A percentile compares a stretch with the other conserved stretches of the same genome.
phyloP scores from a whole-genome alignment of 108 stramenopile genomes.

The Cylindrotheca fusiformis region DNA sequence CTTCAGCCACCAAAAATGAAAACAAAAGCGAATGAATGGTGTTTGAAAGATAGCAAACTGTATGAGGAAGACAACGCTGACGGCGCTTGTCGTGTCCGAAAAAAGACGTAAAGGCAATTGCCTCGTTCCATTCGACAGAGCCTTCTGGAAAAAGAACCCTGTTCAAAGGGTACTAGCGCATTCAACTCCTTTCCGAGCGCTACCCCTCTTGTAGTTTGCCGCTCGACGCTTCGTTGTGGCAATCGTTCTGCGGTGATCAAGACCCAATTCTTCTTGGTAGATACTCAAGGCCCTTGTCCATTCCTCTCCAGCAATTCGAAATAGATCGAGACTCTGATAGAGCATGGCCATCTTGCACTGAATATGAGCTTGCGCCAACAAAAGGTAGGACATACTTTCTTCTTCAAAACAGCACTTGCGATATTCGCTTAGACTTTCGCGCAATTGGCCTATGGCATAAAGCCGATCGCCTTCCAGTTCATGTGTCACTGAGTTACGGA shows the following conservation, averaged over 20 bases:
- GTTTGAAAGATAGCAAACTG: not conserved
- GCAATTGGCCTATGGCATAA: not conserved
- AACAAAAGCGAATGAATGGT: not conserved
- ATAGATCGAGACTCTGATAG: not conserved
- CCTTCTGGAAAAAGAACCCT: too few species aligned
- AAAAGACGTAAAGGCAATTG: too few species aligned
- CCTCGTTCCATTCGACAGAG: too few species aligned
- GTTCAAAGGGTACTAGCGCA: too few species aligned
- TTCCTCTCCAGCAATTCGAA: not conserved
- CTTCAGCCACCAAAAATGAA: too few species aligned
- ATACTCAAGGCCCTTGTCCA: not conserved
- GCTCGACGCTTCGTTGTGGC: not conserved
- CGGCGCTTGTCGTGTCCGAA: too few species aligned
- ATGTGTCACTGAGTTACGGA: not conserved
- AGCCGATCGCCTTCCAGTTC: not conserved
- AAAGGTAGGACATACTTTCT: not conserved
- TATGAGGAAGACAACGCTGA: too few species aligned
- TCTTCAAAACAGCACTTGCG: not conserved
- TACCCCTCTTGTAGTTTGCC: not conserved
- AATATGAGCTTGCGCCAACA: not conserved
- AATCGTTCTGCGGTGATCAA: not conserved
- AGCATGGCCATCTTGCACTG: not conserved
- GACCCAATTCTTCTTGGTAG: not conserved
- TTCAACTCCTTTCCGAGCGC: not conserved
- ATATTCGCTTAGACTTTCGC: not conserved